Base-by-base conservation (phyloP, 2,329 filamentous ascomycete genomes). In the Dactylellina cionopaga region DNA sequence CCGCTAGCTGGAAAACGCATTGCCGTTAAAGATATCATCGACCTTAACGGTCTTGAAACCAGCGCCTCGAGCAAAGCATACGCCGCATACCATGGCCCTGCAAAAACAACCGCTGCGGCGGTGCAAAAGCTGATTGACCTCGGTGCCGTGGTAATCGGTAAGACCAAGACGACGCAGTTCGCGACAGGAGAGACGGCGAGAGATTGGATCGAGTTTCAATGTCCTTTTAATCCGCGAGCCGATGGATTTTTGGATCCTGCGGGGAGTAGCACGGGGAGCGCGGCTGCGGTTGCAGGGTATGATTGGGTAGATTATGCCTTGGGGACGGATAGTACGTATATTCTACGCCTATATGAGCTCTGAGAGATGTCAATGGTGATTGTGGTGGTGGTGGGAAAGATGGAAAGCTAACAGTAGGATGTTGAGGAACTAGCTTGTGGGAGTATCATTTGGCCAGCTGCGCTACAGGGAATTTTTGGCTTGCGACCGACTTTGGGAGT, bases 11-110 rank as follows among this genome's bases (percentile, higher is more conserved):
- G 88, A 15, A 83, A 88, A 2, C 83, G 88, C 15, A 78, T 89
- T 0, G 87, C 83, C 0, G 82, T 89, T 60, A 90, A 90, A 77
- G 88, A 90, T 74, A 86, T 88, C 47, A 87, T 83, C 75, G 82
- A 87, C 73, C 78, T 89, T 37, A 82, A 83, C 19, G 88, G 88
- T 1, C 78, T 88, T 0, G 82, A 82, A 10, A 88, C 85, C 0
- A 82, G 82, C 0, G 81, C 85, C 29, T 88, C 87, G 0, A 89
- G 87, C 60, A 81, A 85, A 29, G 84, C 87, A 1, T 90, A 85
- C 82, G 83, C 83, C 19, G 80, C 83, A 31, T 78, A 89, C 1
- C 85, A 87, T 59, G 80, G 81, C 0, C 76, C 81, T 1, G 80
- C 82, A 0, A 81, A 79, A 1, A 76, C 75, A 1, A 88, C 85